Evolutionary conservation across 73 alveolate species (phyloP).

Genomic region (Loxodes magnus): DNA sequence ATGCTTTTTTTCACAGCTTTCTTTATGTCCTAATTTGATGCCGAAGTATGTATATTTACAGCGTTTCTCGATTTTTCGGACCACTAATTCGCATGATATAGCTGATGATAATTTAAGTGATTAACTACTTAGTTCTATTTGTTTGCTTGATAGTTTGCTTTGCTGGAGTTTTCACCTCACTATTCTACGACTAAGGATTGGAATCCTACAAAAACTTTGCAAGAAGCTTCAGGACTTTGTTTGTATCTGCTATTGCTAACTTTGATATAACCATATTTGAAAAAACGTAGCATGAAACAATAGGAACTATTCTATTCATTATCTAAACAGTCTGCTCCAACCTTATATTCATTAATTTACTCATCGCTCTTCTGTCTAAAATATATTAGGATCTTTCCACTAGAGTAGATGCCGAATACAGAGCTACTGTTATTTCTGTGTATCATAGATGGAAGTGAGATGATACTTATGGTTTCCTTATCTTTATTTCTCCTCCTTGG

Average conservation of each 20-base stretch:
- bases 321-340: slow-evolving; percentile 42
- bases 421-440: slow-evolving; percentile 39
- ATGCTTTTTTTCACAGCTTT: background rate
- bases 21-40: background rate
- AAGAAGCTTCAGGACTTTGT: no score
- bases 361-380: slow-evolving; percentile 41
- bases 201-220: background rate
- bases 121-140: background rate
- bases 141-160: background rate
- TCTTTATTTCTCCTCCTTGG: slow-evolving; percentile 43
- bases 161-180: slow-evolving; percentile 6
- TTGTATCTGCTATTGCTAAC: no score
- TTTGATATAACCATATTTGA: background rate
- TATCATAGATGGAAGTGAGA: slow-evolving; percentile 58
- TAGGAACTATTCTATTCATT: slow-evolving; percentile 34
- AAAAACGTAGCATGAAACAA: background rate
- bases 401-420: slow-evolving; percentile 44
- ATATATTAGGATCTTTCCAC: slow-evolving; percentile 37
- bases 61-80: background rate
- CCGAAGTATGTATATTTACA: background rate
- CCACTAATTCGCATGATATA: slow-evolving; percentile 6
- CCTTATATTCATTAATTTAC: slow-evolving; percentile 37
- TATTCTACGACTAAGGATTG: background rate
- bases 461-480: slow-evolving; percentile 38
- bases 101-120: background rate